Percentiles rank a stretch among this genome's conserved stretches.
phyloP scores from a whole-genome alignment of 805 yeast genomes.

The Yarrowia sp. region DNA sequence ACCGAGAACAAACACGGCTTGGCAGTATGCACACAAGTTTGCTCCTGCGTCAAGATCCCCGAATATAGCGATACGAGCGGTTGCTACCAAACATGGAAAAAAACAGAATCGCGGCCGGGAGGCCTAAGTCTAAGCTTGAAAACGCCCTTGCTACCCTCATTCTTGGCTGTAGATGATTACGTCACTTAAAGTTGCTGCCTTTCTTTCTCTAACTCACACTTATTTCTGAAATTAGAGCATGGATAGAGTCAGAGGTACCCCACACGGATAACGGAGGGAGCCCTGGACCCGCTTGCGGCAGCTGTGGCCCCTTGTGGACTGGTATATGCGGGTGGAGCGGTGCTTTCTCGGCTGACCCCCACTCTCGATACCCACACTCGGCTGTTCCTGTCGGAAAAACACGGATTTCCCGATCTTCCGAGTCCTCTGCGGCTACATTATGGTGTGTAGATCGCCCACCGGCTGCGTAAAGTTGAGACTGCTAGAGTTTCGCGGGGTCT shows the following conservation, averaged over 20 bases:
- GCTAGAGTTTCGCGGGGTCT: neutral
- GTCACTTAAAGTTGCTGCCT: conserved; percentile 26
- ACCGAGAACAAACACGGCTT: neutral
- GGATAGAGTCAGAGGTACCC: neutral
- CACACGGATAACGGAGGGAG: conserved; percentile 10
- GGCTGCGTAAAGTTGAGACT: conserved; percentile 14
- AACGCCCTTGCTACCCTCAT: neutral
- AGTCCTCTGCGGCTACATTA: neutral
- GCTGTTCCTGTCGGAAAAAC: conserved; percentile 22
- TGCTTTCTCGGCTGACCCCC: no score
- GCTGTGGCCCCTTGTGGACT: neutral
- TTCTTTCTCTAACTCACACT: neutral
- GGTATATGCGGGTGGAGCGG: neutral
- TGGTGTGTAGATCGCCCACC: conserved; percentile 7
- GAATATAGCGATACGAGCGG: neutral
- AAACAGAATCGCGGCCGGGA: no score
- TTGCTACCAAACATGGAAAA: neutral
- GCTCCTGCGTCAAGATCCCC: conserved; percentile 1
- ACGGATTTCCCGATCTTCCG: neutral
- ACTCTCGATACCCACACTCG: neutral
- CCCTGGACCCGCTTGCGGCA: neutral
- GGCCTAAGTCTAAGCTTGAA: neutral
- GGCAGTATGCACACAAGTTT: conserved; percentile 2
- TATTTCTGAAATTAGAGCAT: neutral
- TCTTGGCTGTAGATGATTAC: conserved; percentile 13